These are phyloP conservation scores for Tylopilus vinaceipallidus DNA, from an alignment of 768 basidiomycete species.

Conservation along the genomic window DNA sequence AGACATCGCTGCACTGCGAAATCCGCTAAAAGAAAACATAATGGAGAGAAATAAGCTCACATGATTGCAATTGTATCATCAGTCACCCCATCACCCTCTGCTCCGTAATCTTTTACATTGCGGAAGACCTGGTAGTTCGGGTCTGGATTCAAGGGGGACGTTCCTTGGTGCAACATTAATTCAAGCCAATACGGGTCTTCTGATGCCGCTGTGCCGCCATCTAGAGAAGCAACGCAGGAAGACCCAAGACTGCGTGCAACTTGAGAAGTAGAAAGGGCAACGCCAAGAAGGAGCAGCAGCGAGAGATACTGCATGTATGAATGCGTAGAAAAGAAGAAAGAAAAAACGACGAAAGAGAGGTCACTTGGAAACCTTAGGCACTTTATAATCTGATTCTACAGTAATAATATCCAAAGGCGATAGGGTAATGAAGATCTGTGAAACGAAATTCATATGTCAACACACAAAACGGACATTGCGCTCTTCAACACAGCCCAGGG, in stretches of 20 bases:
- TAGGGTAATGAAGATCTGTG: too few species aligned
- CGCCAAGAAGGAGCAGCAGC: too few species aligned
- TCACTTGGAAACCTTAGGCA: too few species aligned
- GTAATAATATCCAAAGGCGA: too few species aligned
- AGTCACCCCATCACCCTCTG: slow-evolving; percentile 57
- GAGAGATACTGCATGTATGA: too few species aligned
- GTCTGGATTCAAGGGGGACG: slow-evolving; percentile 60
- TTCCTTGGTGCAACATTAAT: slow-evolving; percentile 68
- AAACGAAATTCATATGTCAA: too few species aligned
- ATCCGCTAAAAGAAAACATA: slow-evolving; percentile 3
- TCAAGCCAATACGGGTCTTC: slow-evolving; percentile 63
- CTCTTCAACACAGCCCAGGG: too few species aligned
- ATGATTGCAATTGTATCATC: slow-evolving; percentile 80
- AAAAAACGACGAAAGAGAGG: too few species aligned
- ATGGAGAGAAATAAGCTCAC: slow-evolving; percentile 30
- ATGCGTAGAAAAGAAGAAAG: too few species aligned
- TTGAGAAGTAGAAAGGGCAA: too few species aligned
- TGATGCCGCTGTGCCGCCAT: slow-evolving; percentile 44
- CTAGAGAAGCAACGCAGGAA: slow-evolving; percentile 45
- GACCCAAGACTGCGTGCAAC: slow-evolving; percentile 46
- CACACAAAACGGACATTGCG: too few species aligned
- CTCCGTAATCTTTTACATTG: slow-evolving; percentile 65
- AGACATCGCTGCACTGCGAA: slow-evolving; percentile 63
- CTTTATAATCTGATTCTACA: too few species aligned
- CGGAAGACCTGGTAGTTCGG: slow-evolving; percentile 67